Conservation (phyloP, 768 basidiomycete species). For the Suillus sp. region DNA sequence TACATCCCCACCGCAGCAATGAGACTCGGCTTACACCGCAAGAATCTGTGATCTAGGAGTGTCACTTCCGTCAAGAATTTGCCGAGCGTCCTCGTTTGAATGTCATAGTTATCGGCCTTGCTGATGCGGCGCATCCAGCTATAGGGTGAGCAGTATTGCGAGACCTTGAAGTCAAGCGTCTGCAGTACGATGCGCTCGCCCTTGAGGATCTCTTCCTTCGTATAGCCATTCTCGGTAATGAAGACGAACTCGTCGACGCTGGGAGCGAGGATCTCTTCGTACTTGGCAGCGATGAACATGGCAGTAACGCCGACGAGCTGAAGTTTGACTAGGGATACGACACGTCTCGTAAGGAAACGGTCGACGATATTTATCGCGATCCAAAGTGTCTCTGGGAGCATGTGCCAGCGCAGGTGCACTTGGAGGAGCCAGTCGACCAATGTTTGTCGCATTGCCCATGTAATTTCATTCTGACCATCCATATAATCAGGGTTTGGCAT, state of each 20-base stretch:
- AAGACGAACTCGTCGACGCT: slow-evolving; percentile 97
- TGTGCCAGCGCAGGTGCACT: slow-evolving; percentile 97
- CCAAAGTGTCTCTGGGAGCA: slow-evolving; percentile 99
- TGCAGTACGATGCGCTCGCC: slow-evolving; percentile 97
- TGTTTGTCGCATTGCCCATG: slow-evolving; percentile 93
- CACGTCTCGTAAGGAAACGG: slow-evolving; percentile 85
- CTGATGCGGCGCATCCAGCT: slow-evolving; percentile 99
- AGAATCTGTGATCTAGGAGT: slow-evolving; percentile 87
- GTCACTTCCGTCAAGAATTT: slow-evolving; percentile 98
- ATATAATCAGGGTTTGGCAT: slow-evolving; percentile 96
- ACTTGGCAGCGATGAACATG: slow-evolving; percentile 99
- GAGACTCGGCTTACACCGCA: slow-evolving; percentile 91
- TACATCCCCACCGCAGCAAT: slow-evolving; percentile 98
- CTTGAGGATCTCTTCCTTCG: slow-evolving; percentile 94
- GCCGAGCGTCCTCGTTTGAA: slow-evolving; percentile 95
- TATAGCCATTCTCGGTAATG: slow-evolving; percentile 96
- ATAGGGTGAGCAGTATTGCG: slow-evolving; percentile 98
- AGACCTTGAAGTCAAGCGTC: slow-evolving; percentile 92
- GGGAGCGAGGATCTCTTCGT: slow-evolving; percentile 98
- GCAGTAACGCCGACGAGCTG: slow-evolving; percentile 98
- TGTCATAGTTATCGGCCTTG: slow-evolving; percentile 98
- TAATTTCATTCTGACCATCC: slow-evolving; percentile 89
- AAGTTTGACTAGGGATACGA: slow-evolving; percentile 86
- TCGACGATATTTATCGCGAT: slow-evolving; percentile 97
- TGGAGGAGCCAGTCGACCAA: slow-evolving; percentile 98